Percentiles rank a stretch among this genome's conserved stretches.
These are phyloP conservation scores for Dactylellina leptospora DNA, from an alignment of 2,329 filamentous ascomycete species.

Conservation along the genomic window DNA sequence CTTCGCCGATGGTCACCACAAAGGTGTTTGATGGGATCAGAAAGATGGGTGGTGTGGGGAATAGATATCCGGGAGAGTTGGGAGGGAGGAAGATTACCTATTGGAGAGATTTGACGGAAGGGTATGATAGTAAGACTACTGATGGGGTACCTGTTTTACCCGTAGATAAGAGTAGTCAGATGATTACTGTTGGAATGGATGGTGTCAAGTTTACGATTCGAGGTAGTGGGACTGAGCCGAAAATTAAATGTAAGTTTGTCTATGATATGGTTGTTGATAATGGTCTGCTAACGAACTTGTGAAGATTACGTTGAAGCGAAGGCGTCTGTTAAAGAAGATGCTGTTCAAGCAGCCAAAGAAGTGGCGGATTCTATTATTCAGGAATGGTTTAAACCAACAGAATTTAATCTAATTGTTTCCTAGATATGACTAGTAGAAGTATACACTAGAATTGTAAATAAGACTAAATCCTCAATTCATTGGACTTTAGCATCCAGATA, in stretches of 20 bases:
- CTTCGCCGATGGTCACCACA: constrained; percentile 65
- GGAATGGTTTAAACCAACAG: constrained; percentile 64
- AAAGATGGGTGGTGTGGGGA: constrained; percentile 55
- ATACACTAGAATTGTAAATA: constrained; percentile 6
- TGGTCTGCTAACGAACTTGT: not conserved
- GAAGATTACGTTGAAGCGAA: constrained; percentile 65
- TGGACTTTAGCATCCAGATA: not conserved
- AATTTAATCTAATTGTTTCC: constrained; percentile 54
- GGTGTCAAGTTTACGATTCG: constrained; percentile 69
- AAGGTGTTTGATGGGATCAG: constrained; percentile 68
- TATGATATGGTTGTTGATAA: not conserved
- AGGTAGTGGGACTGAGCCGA: constrained; percentile 72
- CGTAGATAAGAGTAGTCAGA: constrained; percentile 68
- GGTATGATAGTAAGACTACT: constrained; percentile 67
- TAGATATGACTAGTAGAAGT: not conserved
- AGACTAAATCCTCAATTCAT: not conserved
- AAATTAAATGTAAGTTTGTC: constrained; percentile 67
- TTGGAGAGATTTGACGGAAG: constrained; percentile 71
- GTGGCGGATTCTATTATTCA: constrained; percentile 63
- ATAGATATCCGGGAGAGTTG: constrained; percentile 62
- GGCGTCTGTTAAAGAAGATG: constrained; percentile 61
- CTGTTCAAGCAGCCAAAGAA: constrained; percentile 62
- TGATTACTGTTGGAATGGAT: constrained; percentile 71
- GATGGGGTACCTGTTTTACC: constrained; percentile 67
- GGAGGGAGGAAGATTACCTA: constrained; percentile 66